Percentiles rank a stretch among this genome's conserved stretches.
Conservation (phyloP, 179 eudicot species). For the Heliamphora pulchella region DNA sequence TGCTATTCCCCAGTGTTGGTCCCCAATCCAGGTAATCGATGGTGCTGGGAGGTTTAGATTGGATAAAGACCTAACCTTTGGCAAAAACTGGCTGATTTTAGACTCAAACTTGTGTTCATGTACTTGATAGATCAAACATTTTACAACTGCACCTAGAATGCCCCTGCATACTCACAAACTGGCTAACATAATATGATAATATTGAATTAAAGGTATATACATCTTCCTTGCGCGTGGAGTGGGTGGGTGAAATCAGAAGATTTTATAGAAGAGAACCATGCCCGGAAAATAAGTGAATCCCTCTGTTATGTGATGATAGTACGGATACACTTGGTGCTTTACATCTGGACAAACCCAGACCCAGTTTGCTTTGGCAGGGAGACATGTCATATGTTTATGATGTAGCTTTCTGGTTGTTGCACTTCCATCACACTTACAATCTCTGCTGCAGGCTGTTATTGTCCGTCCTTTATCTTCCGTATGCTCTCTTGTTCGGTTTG, state of each 20-base stretch:
- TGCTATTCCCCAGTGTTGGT: not conserved
- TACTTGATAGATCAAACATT: not conserved
- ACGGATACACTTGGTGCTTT: not conserved
- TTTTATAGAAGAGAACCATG: not conserved
- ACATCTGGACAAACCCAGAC: not conserved
- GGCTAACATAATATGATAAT: not conserved
- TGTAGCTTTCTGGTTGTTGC: not conserved
- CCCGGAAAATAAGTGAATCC: not conserved
- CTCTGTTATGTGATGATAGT: not conserved
- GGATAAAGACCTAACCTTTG: not conserved
- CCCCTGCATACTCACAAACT: not conserved
- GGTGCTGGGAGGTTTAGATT: not conserved
- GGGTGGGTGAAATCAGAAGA: not conserved
- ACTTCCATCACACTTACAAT: not conserved
- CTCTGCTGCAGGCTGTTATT: conserved; percentile 72
- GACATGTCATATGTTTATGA: not conserved
- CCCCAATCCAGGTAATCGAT: not conserved
- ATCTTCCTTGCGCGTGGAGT: not conserved
- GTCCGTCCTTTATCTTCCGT: conserved; percentile 86
- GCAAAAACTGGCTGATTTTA: not conserved
- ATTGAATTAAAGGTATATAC: too few relatives aligned
- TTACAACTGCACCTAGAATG: not conserved
- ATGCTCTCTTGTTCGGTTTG: conserved; percentile 85
- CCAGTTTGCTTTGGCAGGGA: not conserved
- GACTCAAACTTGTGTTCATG: not conserved